Evolutionary conservation across 179 eudicot genomes (phyloP), one percentile per base, ranked within the genome.

Genomic region (Kewa caespitosa): DNA sequence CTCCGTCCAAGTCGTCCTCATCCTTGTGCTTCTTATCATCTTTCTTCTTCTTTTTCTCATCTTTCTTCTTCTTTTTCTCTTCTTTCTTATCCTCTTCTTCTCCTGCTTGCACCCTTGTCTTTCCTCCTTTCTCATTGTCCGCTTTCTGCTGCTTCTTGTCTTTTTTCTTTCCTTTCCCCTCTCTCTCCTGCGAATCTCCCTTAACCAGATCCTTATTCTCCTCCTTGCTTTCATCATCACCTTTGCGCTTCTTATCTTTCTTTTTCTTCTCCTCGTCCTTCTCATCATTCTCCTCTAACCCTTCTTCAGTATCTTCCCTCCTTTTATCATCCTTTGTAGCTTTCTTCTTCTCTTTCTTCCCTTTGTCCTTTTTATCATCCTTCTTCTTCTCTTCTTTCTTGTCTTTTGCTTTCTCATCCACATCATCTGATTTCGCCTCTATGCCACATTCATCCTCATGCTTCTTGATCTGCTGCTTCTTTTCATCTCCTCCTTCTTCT

Each of bases 231-330:
- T 55, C 36, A 37, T 39, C 74, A 41, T 38, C 70, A 28, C 33
- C 74, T 78, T 74, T 52, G 11, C 31, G 42, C 50, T 75, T 79
- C 72, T 76, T 75, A 31, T 75, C 85, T 57, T 79, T 76, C 73
- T 75, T 48, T 61, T 69, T 54, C 79, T 81, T 81, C 70, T 81
- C 62, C 23, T 11, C 64, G 55, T 43, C 82, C 73, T 61, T 69
- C 54, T 73, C 38, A 48, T 73, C 74, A 18, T 70, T 65, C 38
- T 77, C 80, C 41, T 79, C 78, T 12, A 32, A 50, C 52, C 61
- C 76, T n/a, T 74, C 80, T 42, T 70, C 75, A n/a, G 46, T n/a
- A 12, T 63, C 64, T 38, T 74, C 78, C 68, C 79, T 63, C 32
- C 70, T 37, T 41, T 81, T 57, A 30, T 74, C 76, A 38, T 79